Conservation (phyloP, 441 rosid species). For the Brassica balearica region DNA sequence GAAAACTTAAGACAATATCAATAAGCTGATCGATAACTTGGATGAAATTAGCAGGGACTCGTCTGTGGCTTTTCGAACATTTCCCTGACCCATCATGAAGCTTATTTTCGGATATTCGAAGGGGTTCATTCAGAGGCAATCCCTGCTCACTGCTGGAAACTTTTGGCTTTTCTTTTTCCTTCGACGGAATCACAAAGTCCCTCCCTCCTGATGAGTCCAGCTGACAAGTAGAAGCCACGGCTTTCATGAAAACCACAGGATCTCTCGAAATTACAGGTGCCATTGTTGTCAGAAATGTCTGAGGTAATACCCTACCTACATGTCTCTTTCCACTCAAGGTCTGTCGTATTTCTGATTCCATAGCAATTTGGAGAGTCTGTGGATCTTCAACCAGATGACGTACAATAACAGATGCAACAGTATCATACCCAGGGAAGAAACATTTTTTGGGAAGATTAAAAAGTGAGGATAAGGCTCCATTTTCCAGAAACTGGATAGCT, state of each 20-base stretch:
- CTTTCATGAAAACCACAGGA: slow-evolving; percentile 90
- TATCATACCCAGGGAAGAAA: slow-evolving; percentile 92
- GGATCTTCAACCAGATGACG: slow-evolving; percentile 98
- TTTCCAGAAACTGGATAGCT: slow-evolving; percentile 88
- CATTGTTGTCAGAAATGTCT: slow-evolving; percentile 82
- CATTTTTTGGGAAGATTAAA: slow-evolving; percentile 86
- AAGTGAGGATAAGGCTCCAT: slow-evolving; percentile 81
- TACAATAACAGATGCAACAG: slow-evolving; percentile 85
- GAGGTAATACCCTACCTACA: slow-evolving; percentile 72
- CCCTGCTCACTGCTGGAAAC: slow-evolving; percentile 65
- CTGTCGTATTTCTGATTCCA: slow-evolving; percentile 96
- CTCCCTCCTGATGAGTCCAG: slow-evolving; percentile 93
- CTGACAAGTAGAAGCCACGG: slow-evolving; percentile 83
- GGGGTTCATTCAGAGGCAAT: slow-evolving; percentile 63
- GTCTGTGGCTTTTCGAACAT: slow-evolving; percentile 85
- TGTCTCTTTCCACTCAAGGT: slow-evolving; percentile 77
- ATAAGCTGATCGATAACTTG: slow-evolving; percentile 98
- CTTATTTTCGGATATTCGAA: slow-evolving; percentile 79
- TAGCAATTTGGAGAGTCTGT: slow-evolving; percentile 93
- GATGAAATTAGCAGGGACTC: slow-evolving; percentile 78
- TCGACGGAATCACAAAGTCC: slow-evolving; percentile 72
- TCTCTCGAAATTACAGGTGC: slow-evolving; percentile 96
- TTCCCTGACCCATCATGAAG: slow-evolving; percentile 76
- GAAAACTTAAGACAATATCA: slow-evolving; percentile 83
- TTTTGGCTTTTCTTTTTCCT: slow-evolving; percentile 85